Conservation (phyloP, 768 basidiomycete genomes). For the Ephemerocybe angulata region DNA sequence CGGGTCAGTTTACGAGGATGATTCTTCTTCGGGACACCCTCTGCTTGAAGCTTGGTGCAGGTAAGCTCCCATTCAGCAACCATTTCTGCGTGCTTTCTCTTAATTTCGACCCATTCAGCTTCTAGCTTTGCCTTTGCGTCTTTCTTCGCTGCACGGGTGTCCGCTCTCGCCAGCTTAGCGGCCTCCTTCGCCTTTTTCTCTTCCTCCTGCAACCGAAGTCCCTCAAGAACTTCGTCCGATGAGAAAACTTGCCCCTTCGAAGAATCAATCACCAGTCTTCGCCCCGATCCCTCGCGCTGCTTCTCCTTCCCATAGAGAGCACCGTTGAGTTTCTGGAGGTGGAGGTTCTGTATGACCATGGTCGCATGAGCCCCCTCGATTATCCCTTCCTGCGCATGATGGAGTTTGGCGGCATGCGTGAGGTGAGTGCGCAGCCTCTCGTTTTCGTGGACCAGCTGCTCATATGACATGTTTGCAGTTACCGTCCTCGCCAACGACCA, state of each 20-base stretch:
- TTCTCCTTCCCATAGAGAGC: slow-evolving; percentile 17
- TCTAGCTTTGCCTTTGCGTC: slow-evolving; percentile 9
- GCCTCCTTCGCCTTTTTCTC: slow-evolving; percentile 8
- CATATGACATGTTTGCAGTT: neutral
- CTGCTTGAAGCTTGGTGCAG: slow-evolving; percentile 9
- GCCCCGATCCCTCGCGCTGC: slow-evolving; percentile 7
- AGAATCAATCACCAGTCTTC: slow-evolving; percentile 6
- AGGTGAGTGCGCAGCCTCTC: slow-evolving; percentile 5
- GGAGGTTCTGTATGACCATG: slow-evolving; percentile 17
- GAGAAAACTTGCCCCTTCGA: slow-evolving; percentile 10
- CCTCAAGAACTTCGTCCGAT: slow-evolving; percentile 2
- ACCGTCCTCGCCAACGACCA: neutral
- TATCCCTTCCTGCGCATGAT: slow-evolving; percentile 6
- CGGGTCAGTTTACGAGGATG: slow-evolving; percentile 17
- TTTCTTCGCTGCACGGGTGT: slow-evolving; percentile 7
- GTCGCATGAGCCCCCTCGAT: slow-evolving; percentile 16
- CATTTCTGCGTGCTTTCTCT: slow-evolving; percentile 10
- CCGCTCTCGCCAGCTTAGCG: slow-evolving; percentile 10
- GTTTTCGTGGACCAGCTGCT: slow-evolving; percentile 3
- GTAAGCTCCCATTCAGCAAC: slow-evolving; percentile 13
- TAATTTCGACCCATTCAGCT: slow-evolving; percentile 15
- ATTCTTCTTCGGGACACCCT: slow-evolving; percentile 10
- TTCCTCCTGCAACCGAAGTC: neutral
- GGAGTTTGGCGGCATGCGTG: slow-evolving; percentile 5
- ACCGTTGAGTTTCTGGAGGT: slow-evolving; percentile 10